These are phyloP conservation scores for Lasiosphaeria ovina DNA, from an alignment of 495 filamentous ascomycete species.

Conservation along the genomic window DNA sequence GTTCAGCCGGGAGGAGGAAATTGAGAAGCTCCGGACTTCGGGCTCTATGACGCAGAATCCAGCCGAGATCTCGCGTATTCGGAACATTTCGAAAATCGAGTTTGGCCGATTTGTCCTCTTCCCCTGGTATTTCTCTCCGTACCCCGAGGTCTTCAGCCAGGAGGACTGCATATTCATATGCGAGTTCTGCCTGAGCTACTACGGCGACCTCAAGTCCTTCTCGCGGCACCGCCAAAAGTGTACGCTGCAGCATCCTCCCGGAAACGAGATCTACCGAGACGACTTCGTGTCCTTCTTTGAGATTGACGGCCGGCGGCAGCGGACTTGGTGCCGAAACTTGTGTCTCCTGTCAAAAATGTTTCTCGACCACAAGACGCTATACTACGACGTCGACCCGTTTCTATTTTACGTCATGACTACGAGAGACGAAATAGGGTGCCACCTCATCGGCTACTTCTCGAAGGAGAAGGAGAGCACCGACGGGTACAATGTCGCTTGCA, in stretches of 20 bases:
- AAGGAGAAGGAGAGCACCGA: slow-evolving; percentile 98
- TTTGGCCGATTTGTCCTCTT: slow-evolving; percentile 91
- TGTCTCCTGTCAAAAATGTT: slow-evolving; percentile 95
- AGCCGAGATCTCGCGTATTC: slow-evolving; percentile 91
- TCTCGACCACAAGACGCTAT: slow-evolving; percentile 98
- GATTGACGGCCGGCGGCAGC: slow-evolving; percentile 91
- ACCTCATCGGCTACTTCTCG: slow-evolving; percentile 94
- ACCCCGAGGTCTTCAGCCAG: slow-evolving; percentile 82
- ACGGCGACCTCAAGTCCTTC: slow-evolving; percentile 74
- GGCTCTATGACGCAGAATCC: slow-evolving; percentile 99
- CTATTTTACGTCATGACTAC: slow-evolving; percentile 98
- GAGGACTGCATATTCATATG: slow-evolving; percentile 91
- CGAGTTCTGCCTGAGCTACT: slow-evolving; percentile 95
- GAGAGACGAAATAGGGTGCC: slow-evolving; percentile 80
- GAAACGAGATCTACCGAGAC: slow-evolving; percentile 97
- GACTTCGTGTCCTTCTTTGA: slow-evolving; percentile 94
- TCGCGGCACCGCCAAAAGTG: slow-evolving; percentile 85
- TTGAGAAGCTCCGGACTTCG: slow-evolving; percentile 87
- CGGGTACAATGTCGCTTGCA: slow-evolving; percentile 96
- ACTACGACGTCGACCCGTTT: slow-evolving; percentile 98
- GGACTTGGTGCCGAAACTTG: slow-evolving; percentile 95
- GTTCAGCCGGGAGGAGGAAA: slow-evolving; percentile 88
- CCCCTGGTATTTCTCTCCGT: slow-evolving; percentile 98
- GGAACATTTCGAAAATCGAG: slow-evolving; percentile 88
- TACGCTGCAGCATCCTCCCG: slow-evolving; percentile 86